Base-by-base conservation (phyloP, 192 early-diverging fungal species). In the Gamsiella multidivaricata region DNA sequence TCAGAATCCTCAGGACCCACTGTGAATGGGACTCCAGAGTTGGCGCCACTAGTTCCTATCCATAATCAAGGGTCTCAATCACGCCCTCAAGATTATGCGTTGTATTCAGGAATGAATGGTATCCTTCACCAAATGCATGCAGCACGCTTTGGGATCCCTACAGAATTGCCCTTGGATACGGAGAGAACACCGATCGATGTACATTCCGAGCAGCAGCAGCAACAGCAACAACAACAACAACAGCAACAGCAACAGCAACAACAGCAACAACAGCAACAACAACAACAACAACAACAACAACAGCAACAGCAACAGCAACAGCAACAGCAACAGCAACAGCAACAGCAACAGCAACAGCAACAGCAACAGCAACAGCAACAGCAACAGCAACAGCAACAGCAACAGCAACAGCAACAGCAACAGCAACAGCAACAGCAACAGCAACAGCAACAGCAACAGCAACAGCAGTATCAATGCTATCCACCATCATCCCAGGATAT, bases 91-190 rank as follows among this genome's bases (percentile, higher is more conserved):
- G 63, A 43, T 2, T 7, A 46, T 29, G 67, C 39, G 8, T 5
- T 53, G 10, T 78, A 78, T 41, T 57, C 52, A 45, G 61, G 61
- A 2, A 76, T 76, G 65, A 78, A 78, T 28, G 56, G 18, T 42
- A 43, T 78, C 2, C 61, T 78, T n/a, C 61, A 69, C n/a, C 54
- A 63, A 20, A 42, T 69, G 31, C 74, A 78, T 39, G 59, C 66
- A 0, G 28, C 65, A 3, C 65, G 74, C n/a, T 78, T 64, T 69
- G 74, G 74, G 15, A 64, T 69, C 14, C 74, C 74, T 33, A 26
- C 36, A 3, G 54, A 69, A 17, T 18, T 58, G 23, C 23, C 46
- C n/a, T 37, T 18, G 28, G 61, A 22, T 15, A 20, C 11, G 0
- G 33, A 51, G 18, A 17, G 2, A 7, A 39, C 32, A 5, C n/a